These are phyloP conservation scores for Venturia oleaginea DNA, from an alignment of 2,329 filamentous ascomycete genomes.

Conservation along the genomic window DNA sequence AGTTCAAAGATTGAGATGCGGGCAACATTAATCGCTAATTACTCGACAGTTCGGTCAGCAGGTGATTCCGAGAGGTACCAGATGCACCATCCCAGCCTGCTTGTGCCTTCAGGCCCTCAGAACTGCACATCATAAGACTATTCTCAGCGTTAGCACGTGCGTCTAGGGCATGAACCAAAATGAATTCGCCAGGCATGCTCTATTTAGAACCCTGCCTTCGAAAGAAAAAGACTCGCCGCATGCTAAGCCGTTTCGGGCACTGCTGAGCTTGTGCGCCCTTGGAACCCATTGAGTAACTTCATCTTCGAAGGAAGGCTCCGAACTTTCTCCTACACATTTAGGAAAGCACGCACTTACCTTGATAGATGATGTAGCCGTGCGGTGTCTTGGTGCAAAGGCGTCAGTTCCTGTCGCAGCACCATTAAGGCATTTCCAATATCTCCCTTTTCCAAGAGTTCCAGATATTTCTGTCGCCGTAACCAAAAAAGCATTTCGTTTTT, in stretches of 20 bases:
- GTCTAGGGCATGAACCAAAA: background rate
- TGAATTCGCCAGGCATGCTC: background rate
- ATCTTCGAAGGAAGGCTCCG: background rate
- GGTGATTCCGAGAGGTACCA: slow-evolving; percentile 60
- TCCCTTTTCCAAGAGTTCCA: slow-evolving; percentile 74
- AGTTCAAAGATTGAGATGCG: background rate
- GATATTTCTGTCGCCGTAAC: slow-evolving; percentile 86
- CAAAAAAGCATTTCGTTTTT: slow-evolving; percentile 75
- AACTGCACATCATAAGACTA: slow-evolving; percentile 80
- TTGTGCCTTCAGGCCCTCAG: slow-evolving; percentile 66
- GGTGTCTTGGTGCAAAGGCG: slow-evolving; percentile 73
- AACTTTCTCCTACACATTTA: background rate
- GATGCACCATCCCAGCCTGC: slow-evolving; percentile 78
- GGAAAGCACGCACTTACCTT: slow-evolving; percentile 37
- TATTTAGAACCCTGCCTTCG: background rate
- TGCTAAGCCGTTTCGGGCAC: no score
- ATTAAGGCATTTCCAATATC: slow-evolving; percentile 65
- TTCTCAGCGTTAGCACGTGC: background rate
- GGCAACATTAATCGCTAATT: slow-evolving; percentile 28
- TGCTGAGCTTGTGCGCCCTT: no score
- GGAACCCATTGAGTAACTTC: no score
- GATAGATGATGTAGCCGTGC: slow-evolving; percentile 73
- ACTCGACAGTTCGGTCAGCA: slow-evolving; percentile 82
- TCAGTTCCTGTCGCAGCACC: slow-evolving; percentile 81
- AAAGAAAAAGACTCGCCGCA: background rate